phyloP scores from a whole-genome alignment of 805 yeast species.

The Zygosaccharomyces rouxii region DNA sequence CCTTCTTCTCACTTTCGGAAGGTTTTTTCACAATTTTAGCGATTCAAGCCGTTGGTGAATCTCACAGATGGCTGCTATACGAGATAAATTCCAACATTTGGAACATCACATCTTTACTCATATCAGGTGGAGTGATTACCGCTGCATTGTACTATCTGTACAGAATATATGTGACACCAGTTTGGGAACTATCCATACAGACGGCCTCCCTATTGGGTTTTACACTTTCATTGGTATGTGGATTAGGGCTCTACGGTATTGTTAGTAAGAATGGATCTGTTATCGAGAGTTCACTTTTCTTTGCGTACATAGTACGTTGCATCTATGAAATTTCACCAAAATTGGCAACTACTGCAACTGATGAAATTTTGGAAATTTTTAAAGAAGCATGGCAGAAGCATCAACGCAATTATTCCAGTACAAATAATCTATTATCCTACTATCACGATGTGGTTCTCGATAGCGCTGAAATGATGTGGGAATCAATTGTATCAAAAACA shows the following conservation, averaged over 20 bases:
- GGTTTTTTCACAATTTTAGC: constrained; percentile 88
- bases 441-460: constrained; percentile 29
- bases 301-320: constrained; percentile 89
- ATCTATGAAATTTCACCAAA: constrained; percentile 91
- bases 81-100: constrained; percentile 63
- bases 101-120: constrained; percentile 67
- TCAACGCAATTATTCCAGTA: constrained; percentile 32
- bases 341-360: constrained; percentile 54
- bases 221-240: constrained; percentile 66
- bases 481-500: constrained; percentile 24
- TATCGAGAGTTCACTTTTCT: constrained; percentile 79
- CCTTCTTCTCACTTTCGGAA: constrained; percentile 82
- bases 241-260: constrained; percentile 79
- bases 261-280: constrained; percentile 80
- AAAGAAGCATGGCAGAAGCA: constrained; percentile 37
- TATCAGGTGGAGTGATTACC: constrained; percentile 71
- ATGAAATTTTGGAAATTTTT: constrained; percentile 39
- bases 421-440: constrained; percentile 32
- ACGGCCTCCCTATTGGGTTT: constrained; percentile 86
- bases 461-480: constrained; percentile 28
- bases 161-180: constrained; percentile 75
- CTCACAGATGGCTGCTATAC: constrained; percentile 58
- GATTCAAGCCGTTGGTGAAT: constrained; percentile 90
- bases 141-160: constrained; percentile 73
- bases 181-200: constrained; percentile 62